Percentiles rank a stretch among this genome's conserved stretches.
phyloP scores from a whole-genome alignment of 1,284 basidiomycete genomes.

The Sanghuangporus sanghuang region DNA sequence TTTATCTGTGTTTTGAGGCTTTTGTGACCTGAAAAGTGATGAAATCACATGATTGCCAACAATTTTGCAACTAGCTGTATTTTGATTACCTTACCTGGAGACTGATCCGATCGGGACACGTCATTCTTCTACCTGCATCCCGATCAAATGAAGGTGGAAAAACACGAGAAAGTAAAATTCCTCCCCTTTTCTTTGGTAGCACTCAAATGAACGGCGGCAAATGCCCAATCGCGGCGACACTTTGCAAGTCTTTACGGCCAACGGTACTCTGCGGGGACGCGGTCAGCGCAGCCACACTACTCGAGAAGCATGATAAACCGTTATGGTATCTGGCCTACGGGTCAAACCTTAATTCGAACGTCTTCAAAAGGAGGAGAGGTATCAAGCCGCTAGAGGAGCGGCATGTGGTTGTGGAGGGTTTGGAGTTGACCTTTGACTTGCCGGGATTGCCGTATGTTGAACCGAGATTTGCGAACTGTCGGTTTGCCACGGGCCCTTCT shows the following conservation, averaged over 20 bases:
- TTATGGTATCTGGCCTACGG: slow-evolving; percentile 20
- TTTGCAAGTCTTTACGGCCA: background rate
- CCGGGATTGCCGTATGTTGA: slow-evolving; percentile 18
- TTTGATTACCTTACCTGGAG: no score
- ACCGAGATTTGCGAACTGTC: slow-evolving; percentile 18
- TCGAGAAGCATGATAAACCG: background rate
- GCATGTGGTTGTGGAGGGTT: slow-evolving; percentile 12
- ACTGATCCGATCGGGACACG: no score
- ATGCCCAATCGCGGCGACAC: background rate
- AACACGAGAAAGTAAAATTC: background rate
- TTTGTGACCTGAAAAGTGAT: no score
- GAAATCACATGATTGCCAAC: no score
- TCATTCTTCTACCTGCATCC: no score
- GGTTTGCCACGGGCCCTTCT: background rate
- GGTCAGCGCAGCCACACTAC: background rate
- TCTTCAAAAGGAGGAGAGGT: slow-evolving; percentile 13
- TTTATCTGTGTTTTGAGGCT: no score
- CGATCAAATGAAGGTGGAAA: background rate
- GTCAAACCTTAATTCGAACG: slow-evolving; percentile 16
- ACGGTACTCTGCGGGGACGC: background rate
- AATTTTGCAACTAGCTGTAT: no score
- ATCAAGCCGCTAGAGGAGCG: slow-evolving; percentile 12
- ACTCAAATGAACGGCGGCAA: background rate
- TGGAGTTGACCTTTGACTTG: slow-evolving; percentile 18
- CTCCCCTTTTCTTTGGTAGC: background rate